phyloP scores from a whole-genome alignment of 805 yeast genomes.

The Clavispora carvajalis region DNA sequence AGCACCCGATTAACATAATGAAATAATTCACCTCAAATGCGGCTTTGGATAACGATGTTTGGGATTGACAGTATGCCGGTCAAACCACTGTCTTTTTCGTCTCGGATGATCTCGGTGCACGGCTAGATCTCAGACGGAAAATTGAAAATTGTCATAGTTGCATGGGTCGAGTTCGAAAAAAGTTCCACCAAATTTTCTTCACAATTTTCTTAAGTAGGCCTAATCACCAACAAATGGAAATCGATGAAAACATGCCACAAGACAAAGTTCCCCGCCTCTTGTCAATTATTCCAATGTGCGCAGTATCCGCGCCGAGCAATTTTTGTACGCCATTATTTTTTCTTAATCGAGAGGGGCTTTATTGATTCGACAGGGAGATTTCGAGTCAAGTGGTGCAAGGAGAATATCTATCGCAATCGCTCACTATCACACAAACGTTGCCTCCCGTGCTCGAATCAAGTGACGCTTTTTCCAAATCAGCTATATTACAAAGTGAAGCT shows the following conservation, averaged over 20 bases:
- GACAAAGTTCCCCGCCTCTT: not conserved
- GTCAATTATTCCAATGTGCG: not conserved
- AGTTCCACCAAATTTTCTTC: too few relatives aligned
- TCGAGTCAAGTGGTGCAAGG: not conserved
- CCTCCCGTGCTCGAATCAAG: not conserved
- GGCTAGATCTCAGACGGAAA: not conserved
- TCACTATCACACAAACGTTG: too few relatives aligned
- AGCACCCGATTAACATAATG: too few relatives aligned
- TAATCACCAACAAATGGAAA: too few relatives aligned
- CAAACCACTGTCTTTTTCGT: not conserved
- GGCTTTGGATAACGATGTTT: not conserved
- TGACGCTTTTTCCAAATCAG: not conserved
- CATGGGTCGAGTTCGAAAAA: too few relatives aligned
- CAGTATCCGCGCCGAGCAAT: conserved; percentile 1
- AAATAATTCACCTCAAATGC: too few relatives aligned
- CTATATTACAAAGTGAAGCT: not conserved
- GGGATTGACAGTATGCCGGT: not conserved
- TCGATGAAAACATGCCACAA: too few relatives aligned
- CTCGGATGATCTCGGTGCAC: conserved; percentile 1
- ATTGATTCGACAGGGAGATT: not conserved
- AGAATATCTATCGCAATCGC: not conserved
- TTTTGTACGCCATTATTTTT: not conserved
- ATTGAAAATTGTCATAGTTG: too few relatives aligned
- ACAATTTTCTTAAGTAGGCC: too few relatives aligned
- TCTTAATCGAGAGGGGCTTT: not conserved